Conservation (phyloP, 108 stramenopile species). For the Skeletonema tropicum region DNA sequence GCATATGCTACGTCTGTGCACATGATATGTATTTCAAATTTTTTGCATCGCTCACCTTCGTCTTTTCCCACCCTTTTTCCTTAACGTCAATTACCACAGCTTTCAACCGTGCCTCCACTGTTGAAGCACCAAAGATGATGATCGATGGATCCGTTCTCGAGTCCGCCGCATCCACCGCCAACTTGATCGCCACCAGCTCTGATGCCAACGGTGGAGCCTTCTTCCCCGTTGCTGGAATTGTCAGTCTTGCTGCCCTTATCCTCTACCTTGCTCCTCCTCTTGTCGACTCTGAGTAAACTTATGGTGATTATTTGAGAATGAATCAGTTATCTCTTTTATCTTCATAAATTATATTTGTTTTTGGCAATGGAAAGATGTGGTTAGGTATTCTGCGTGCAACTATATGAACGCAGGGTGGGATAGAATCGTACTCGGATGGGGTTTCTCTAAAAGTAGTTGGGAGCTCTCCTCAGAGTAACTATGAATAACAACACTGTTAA, state of each 20-base stretch:
- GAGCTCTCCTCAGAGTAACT: background rate
- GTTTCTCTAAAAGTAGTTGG: background rate
- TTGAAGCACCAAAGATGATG: slow-evolving; percentile 70
- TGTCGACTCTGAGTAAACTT: slow-evolving; percentile 62
- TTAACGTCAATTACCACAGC: slow-evolving; percentile 34
- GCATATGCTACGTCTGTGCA: slow-evolving; percentile 1
- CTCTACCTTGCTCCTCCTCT: slow-evolving; percentile 88
- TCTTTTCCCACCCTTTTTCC: background rate
- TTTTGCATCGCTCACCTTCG: background rate
- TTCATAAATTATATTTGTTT: slow-evolving; percentile 2
- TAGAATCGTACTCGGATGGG: background rate
- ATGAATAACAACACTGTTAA: background rate
- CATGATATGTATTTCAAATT: background rate
- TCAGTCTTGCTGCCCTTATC: slow-evolving; percentile 74
- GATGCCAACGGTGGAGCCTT: slow-evolving; percentile 77
- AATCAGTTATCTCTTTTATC: background rate
- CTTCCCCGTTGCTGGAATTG: slow-evolving; percentile 84
- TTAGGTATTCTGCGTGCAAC: background rate
- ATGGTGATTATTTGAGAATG: background rate
- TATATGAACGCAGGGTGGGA: background rate
- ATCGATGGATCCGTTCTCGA: slow-evolving; percentile 71
- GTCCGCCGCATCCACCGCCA: slow-evolving; percentile 61
- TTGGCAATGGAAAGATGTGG: slow-evolving; percentile 1
- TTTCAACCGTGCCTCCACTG: slow-evolving; percentile 42
- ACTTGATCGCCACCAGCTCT: slow-evolving; percentile 72